Percentiles rank a stretch among this genome's conserved stretches.
These are phyloP conservation scores for Talaromyces adpressus DNA, from an alignment of 495 filamentous ascomycete species.

Conservation along the genomic window DNA sequence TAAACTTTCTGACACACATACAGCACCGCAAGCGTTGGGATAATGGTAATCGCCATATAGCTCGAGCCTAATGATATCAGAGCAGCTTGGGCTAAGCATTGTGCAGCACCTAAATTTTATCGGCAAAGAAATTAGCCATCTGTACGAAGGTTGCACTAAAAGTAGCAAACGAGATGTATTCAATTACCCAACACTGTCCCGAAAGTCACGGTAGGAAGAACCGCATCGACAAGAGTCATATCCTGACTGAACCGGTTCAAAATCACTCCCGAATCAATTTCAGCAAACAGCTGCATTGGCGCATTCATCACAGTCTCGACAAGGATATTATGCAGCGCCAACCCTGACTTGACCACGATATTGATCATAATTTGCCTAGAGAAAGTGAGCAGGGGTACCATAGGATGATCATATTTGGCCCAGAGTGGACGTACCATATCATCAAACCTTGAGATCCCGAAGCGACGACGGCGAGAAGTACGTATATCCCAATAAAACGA, in stretches of 20 bases:
- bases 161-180: constrained; percentile 3
- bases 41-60: constrained; percentile 12
- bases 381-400: neutral
- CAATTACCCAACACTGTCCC: constrained; percentile 20
- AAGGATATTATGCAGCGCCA: constrained; percentile 15
- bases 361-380: constrained; percentile 18
- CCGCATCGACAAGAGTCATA: constrained; percentile 29
- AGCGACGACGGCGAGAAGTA: constrained; percentile 17
- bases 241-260: constrained; percentile 39
- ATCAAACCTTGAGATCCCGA: constrained; percentile 19
- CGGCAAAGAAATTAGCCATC: constrained; percentile 12
- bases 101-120: constrained; percentile 34
- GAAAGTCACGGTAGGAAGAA: constrained; percentile 14
- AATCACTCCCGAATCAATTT: constrained; percentile 14
- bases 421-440: constrained; percentile 19
- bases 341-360: constrained; percentile 19
- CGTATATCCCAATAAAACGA: constrained; percentile 16
- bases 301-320: constrained; percentile 27
- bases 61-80: constrained; percentile 5
- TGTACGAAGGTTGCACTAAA: constrained; percentile 5
- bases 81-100: constrained; percentile 28
- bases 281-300: constrained; percentile 21
- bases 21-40: constrained; percentile 31
- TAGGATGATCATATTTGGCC: constrained; percentile 9
- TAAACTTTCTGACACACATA: constrained; percentile 46